Evolutionary conservation across 192 early-diverging fungal species (phyloP), one percentile per base, ranked within the genome.

Genomic region (Coemansia sp.): DNA sequence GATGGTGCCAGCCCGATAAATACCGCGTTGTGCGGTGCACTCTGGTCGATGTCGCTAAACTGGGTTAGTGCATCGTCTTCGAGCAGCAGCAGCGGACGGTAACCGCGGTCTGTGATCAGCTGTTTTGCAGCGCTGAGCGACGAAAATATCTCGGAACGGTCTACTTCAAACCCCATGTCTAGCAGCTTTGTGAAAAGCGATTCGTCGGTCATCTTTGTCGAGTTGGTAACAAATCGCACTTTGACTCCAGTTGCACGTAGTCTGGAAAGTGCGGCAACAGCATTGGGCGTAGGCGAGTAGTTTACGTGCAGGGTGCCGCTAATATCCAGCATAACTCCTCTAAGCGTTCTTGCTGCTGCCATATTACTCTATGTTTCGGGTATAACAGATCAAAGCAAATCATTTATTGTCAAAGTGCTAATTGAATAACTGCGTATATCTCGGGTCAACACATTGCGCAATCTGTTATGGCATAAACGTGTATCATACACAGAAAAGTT

Each of bases 191-290:
- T 54, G n/a, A 86, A 72, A 1, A 95, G 72, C 14, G 53, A 53
- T 25, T 69, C 66, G 35, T 79, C 73, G 32, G 87, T 88, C 57
- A 89, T 84, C 58, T 92, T 92, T 15, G 94, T 94, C 1, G 93
- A 94, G 74, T 96, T 96, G 49, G 92, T 92, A n/a, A 91, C 88
- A 72, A 94, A 94, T 2, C 81, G 69, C n/a, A 83, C 65, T 19
- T 65, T 73, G 58, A 90, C 78, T 0, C 86, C 84, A 11, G 75
- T 71, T 9, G 60, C 27, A 12, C 88, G 87, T 29, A 94, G 86
- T 54, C 74, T 77, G 11, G 73, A 65, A 11, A 94, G 79, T 3
- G 91, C 91, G 9, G 73, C 72, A 3, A 88, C 73, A 6, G 93
- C 89, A 15, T 84, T 83, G 2, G 84, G 84, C 19, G 88, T 90